Percentiles rank a stretch among this genome's conserved stretches.
phyloP scores from a whole-genome alignment of 345 rosid species.

The Mercurialis annua region DNA sequence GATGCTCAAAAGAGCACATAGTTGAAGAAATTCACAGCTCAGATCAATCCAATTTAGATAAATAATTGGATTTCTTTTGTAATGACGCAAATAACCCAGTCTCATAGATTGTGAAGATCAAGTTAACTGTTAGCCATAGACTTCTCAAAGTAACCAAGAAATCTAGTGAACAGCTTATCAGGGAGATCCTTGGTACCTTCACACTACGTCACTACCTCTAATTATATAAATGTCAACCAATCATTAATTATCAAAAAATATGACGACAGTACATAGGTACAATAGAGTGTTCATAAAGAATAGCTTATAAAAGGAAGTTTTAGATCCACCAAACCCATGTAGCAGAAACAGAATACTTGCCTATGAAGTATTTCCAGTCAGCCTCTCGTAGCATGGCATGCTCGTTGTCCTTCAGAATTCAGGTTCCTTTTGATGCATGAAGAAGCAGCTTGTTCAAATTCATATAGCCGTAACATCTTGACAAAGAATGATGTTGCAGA shows the following conservation, averaged over 20 bases:
- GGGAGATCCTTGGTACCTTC: conserved; percentile 4
- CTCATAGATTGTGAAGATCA: conserved; percentile 5
- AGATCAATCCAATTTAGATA: background rate
- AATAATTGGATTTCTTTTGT: background rate
- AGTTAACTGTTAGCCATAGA: background rate
- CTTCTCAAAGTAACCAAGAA: background rate
- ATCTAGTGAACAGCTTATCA: background rate
- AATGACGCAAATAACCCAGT: conserved; percentile 1
- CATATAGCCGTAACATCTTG: conserved; percentile 14
- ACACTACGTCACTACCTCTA: background rate
- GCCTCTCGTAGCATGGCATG: conserved; percentile 31
- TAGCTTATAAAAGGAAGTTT: conserved; percentile 15
- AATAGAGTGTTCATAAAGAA: conserved; percentile 12
- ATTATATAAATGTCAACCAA: conserved; percentile 4
- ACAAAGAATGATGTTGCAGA: conserved; percentile 15
- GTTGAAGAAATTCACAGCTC: background rate
- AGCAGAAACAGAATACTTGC: conserved; percentile 53
- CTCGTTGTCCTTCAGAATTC: conserved; percentile 25
- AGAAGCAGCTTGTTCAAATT: conserved; percentile 20
- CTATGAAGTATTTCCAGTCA: conserved; percentile 37
- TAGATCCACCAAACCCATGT: conserved; percentile 33
- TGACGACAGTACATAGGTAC: conserved; percentile 13
- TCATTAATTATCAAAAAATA: conserved; percentile 16
- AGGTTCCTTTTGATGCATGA: conserved; percentile 21
- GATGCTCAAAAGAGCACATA: background rate